Base-by-base conservation (phyloP, 257 asterid species). In the Salvia miltiorrhiza region DNA sequence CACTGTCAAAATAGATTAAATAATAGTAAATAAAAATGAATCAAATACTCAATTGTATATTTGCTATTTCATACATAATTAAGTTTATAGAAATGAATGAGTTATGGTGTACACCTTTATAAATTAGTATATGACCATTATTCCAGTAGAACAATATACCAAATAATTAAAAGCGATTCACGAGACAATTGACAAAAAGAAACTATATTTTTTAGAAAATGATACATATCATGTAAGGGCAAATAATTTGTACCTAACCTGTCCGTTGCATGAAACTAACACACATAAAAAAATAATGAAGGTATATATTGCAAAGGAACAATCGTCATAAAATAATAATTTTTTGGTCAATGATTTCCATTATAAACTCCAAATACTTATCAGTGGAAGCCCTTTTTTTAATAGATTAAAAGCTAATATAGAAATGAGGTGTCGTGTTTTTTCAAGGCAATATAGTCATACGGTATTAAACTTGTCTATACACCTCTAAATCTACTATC, bases 341-440 rank as follows among this genome's bases (percentile, higher is more conserved):
- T 20, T 48, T 41, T 20, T 77, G 60, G 26, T 21, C 69, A 62
- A 73, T 63, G 44, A 73, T 63, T 69, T 48, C 64, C 16, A 23
- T 16, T 14, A 7, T 28, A 65, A 59, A 61, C 49, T 26, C 74
- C 63, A 37, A 56, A 65, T 9, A 58, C 19, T 28, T 7, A 26
- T 37, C 35, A 26, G 20, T 50, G 62, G 54, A 45, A 35, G 20
- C 58, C 71, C 56, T 35, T 63, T 62, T 47, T 69, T 69, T 43
- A 30, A 37, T 71, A 50, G 57, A 59, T 57, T 65, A 37, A 28
- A 35, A 49, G 58, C 57, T 30, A 35, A 58, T 70, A 43, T 30
- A 70, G 37, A 72, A 73, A 28, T 63, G 76, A 40, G 40, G 55
- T 81, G 88, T 75, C 81, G 75, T 43, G 77, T 40, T 70, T 69